Evolutionary conservation across 2,329 filamentous ascomycete genomes (phyloP).

Genomic region (Cercospora janseana): DNA sequence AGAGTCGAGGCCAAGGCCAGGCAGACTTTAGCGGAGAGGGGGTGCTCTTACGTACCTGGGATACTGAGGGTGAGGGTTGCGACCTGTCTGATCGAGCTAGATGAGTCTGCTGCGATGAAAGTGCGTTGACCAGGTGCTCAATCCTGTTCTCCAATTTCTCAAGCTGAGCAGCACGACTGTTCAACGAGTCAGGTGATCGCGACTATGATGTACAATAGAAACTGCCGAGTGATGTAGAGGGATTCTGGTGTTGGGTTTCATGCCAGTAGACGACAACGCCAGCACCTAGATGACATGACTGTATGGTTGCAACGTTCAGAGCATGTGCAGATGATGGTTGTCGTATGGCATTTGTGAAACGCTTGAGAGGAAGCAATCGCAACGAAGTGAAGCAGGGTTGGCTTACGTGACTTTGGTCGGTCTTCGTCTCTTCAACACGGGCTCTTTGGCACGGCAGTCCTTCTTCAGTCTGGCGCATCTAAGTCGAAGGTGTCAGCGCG

Average conservation of each 20-base stretch:
- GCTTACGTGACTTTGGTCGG: constrained; percentile 34
- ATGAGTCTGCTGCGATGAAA: constrained; percentile 23
- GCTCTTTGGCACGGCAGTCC: constrained; percentile 34
- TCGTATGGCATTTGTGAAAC: neutral
- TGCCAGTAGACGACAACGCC: too few species aligned
- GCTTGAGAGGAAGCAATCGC: constrained; percentile 1
- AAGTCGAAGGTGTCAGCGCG: neutral
- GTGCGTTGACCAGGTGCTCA: constrained; percentile 36
- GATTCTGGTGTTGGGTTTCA: too few species aligned
- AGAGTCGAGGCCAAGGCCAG: too few species aligned
- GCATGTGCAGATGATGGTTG: constrained; percentile 10
- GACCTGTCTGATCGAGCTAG: constrained; percentile 22
- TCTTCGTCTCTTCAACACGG: constrained; percentile 30
- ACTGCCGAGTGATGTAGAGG: too few species aligned
- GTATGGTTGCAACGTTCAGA: too few species aligned
- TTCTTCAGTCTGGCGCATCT: constrained; percentile 36
- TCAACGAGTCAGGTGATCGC: neutral
- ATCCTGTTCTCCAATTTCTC: constrained; percentile 38
- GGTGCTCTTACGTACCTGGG: constrained; percentile 11
- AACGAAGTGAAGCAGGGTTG: too few species aligned
- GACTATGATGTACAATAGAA: neutral
- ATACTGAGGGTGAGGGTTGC: constrained; percentile 29
- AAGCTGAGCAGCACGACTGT: constrained; percentile 36
- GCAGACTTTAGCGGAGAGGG: neutral
- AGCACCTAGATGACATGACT: too few species aligned